phyloP scores from a whole-genome alignment of 2,329 filamentous ascomycete genomes.

The Ramularia collo-cygni region DNA sequence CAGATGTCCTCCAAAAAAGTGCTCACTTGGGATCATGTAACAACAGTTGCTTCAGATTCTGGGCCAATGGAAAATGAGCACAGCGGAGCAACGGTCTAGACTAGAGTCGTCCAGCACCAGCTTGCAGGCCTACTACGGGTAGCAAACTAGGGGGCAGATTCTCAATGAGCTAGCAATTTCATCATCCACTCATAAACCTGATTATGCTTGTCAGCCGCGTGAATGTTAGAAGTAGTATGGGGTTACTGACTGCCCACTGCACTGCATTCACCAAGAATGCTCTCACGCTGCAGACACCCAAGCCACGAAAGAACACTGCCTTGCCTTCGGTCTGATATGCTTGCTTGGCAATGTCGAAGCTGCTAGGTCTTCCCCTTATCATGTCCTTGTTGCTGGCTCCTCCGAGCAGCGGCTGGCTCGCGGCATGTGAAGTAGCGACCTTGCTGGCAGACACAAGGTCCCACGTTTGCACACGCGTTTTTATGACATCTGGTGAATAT shows the following conservation, averaged over 20 bases:
- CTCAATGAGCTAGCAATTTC: conserved; percentile 33
- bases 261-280: conserved; percentile 92
- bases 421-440: background rate
- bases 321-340: conserved; percentile 66
- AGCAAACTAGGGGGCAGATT: conserved; percentile 8
- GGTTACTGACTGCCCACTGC: conserved; percentile 63
- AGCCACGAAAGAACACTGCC: conserved; percentile 71
- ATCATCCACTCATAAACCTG: conserved; percentile 75
- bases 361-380: conserved; percentile 36
- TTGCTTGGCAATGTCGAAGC: conserved; percentile 57
- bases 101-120: conserved; percentile 4
- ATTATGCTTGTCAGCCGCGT: background rate
- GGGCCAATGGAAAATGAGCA: background rate
- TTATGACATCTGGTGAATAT: conserved; percentile 62
- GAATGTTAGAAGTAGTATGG: background rate
- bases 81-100: background rate
- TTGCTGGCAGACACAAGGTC: conserved; percentile 19
- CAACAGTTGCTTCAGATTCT: background rate
- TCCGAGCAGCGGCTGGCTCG: conserved; percentile 14
- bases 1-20: background rate
- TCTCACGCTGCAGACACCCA: conserved; percentile 74
- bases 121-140: conserved; percentile 3
- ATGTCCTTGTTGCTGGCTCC: conserved; percentile 1
- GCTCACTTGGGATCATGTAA: conserved; percentile 14
- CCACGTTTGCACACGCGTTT: conserved; percentile 85